phyloP scores from a whole-genome alignment of 2,329 filamentous ascomycete species.

The Trichoderma oligosporum region DNA sequence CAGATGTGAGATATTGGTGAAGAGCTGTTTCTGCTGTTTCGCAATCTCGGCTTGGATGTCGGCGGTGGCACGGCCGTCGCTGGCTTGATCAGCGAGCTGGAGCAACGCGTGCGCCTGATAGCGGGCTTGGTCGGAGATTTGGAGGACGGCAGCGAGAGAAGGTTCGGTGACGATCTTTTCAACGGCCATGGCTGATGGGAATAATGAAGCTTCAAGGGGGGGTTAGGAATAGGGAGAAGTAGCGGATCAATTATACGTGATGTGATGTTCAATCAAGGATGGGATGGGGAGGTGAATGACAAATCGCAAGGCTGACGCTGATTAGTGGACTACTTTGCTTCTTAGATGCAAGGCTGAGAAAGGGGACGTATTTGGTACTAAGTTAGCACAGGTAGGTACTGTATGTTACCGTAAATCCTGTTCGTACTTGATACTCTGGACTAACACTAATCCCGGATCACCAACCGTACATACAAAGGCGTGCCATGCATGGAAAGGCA shows the following conservation, averaged over 20 bases:
- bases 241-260: not conserved
- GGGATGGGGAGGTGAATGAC: not conserved
- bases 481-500: too few species aligned
- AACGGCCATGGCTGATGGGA: constrained; percentile 33
- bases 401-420: too few species aligned
- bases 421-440: too few species aligned
- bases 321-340: not conserved
- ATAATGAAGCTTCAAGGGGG: too few species aligned
- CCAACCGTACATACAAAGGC: too few species aligned
- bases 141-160: constrained; percentile 62
- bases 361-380: not conserved
- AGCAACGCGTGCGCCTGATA: constrained; percentile 66
- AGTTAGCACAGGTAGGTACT: too few species aligned
- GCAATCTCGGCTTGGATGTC: constrained; percentile 58
- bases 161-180: constrained; percentile 41
- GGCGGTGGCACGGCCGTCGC: constrained; percentile 41
- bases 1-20: constrained; percentile 73
- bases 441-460: too few species aligned
- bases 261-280: not conserved
- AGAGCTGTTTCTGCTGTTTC: constrained; percentile 74
- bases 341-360: constrained; percentile 12
- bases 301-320: not conserved
- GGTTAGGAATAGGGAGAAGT: not conserved
- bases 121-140: constrained; percentile 69
- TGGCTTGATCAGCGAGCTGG: constrained; percentile 47